Evolutionary conservation across 306 rosid species (phyloP).

Genomic region (Gillenia trifoliata): DNA sequence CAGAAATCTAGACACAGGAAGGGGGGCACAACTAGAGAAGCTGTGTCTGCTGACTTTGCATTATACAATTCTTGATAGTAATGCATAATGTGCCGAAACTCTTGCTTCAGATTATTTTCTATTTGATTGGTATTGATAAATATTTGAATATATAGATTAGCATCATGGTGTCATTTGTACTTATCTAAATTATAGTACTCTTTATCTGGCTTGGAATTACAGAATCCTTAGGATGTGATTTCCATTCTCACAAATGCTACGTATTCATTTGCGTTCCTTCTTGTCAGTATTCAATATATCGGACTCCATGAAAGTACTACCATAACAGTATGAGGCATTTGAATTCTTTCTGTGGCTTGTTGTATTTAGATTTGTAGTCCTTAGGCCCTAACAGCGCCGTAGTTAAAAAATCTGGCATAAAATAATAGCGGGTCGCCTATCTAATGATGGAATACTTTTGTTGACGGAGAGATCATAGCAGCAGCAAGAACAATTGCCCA

Average conservation of each 20-base stretch:
- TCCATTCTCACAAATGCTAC: constrained; percentile 69
- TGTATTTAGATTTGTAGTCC: not conserved
- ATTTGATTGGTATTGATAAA: not conserved
- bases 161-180: not conserved
- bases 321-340: constrained; percentile 54
- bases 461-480: constrained; percentile 86
- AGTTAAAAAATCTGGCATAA: constrained; percentile 4
- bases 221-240: constrained; percentile 93
- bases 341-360: constrained; percentile 6
- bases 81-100: too few relatives aligned
- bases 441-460: constrained; percentile 52
- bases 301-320: constrained; percentile 83
- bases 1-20: too few relatives aligned
- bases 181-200: not conserved
- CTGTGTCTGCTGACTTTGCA: too few relatives aligned
- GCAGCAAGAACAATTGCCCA: constrained; percentile 84
- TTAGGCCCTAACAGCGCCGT: constrained; percentile 6
- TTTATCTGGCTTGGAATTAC: constrained; percentile 24
- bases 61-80: too few relatives aligned
- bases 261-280: constrained; percentile 84
- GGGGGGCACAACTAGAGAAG: too few relatives aligned
- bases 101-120: not conserved
- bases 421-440: constrained; percentile 49
- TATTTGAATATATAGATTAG: not conserved
- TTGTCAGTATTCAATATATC: constrained; percentile 88